Evolutionary conservation across 2,329 filamentous ascomycete species (phyloP), one percentile per base, ranked within the genome.

Genomic region (Colletotrichum noveboracense): DNA sequence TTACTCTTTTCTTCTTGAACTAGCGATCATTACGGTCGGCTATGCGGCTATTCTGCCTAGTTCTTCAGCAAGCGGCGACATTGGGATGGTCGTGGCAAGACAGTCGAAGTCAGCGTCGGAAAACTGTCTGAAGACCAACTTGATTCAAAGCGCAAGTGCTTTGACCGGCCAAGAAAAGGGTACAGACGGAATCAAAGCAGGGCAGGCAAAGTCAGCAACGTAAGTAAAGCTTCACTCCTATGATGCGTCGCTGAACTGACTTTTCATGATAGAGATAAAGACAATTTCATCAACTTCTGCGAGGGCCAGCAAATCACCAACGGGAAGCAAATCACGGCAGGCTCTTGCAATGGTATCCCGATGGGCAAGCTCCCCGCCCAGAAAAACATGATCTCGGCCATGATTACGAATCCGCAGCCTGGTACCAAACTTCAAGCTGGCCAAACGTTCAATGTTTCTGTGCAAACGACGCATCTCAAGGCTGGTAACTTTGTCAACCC

Each of bases 271-370:
- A 64, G 32, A 26, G 61, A 67, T n/a, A 72, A 67, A 24, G 86
- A 86, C 80, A 91, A 91, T 83, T 91, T 91, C 82, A 91, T 91
- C 86, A 91, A 91, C 84, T 89, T 91, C 82, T 92, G 90, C 80
- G 80, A 84, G 7, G 89, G 89, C 76, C 87, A 89, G 80, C 87
- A 85, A 5, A 79, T 89, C 71, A 92, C 90, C 76, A 91, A 92
- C 77, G 90, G 90, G 76, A 82, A 84, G 7, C 90, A 91, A 78
- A 81, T 85, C 76, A 82, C 84, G 52, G 80, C 76, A 1, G 89
- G 89, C 12, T 91, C 89, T 60, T 92, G 90, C 82, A 92, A 91
- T 80, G 87, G 88, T 75, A 88, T 91, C 71, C 88, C 87, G n/a
- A 91, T 91, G 89, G 90, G 90, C 76, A 86, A 89, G 61, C 88